Evolutionary conservation across 108 stramenopile species (phyloP), one percentile per base, ranked within the genome.

Genomic region (Fistulifera pelliculosa): DNA sequence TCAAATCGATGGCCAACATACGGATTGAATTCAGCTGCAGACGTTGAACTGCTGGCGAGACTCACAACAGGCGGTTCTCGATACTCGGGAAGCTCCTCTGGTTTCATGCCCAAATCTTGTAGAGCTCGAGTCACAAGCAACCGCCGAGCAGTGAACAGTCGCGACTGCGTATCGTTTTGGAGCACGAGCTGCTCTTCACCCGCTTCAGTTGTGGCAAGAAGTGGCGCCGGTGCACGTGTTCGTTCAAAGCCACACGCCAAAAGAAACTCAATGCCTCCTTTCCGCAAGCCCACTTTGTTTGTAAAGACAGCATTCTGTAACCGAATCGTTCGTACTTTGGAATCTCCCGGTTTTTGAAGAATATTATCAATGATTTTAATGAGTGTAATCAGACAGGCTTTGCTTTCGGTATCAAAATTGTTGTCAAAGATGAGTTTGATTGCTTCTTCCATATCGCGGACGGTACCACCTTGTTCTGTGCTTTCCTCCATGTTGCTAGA

Each of bases 291-390:
- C 12, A 90, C 72, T 62, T 87, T 90, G 18, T 67, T 49, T 0
- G 64, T 59, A 48, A 90, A 74, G 7, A 70, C 44, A 11, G 62
- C 39, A 68, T 90, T 90, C 41, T 57, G 35, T 19, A 77, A 61
- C 27, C 79, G 75, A 38, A 90, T 67, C 28, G 69, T 73, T 22
- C 89, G 77, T 6, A 87, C 80, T 67, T 86, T 90, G 25, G 71
- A 56, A 18, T 86, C 81, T 31, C 59, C 49, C 7, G 79, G 79
- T 13, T 80, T 61, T 38, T 65, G 68, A 16, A 87, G 49, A 15
- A 90, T 15, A 43, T 86, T 87, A 64, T 90, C 81, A 42, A 90
- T 47, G 10, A 90, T 57, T 58, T 84, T 90, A 10, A 90, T 57
- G 10, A 85, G 61, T 1, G 83, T 86, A 12, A 51, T 10, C 5